A percentile compares a stretch with the other conserved stretches of the same genome.
These are phyloP conservation scores for Penicillium expansum DNA, from an alignment of 2,329 filamentous ascomycete genomes.

Conservation along the genomic window DNA sequence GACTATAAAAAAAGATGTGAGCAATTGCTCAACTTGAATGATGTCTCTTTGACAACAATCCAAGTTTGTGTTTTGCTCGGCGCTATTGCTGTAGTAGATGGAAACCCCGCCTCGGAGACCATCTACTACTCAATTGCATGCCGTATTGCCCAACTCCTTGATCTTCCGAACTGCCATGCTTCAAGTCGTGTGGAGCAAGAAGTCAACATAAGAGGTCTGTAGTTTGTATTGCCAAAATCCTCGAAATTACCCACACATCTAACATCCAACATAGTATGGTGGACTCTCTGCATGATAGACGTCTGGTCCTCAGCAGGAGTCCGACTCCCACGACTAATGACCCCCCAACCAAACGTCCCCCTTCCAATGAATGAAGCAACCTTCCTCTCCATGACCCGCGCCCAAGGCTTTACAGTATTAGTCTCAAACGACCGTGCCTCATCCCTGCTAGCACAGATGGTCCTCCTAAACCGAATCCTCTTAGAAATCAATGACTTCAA, in stretches of 20 bases:
- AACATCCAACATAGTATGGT: conserved; percentile 32
- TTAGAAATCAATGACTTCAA: conserved; percentile 44
- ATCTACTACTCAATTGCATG: conserved; percentile 42
- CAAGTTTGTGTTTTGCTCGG: conserved; percentile 44
- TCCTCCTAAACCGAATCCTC: conserved; percentile 41
- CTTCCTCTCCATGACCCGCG: conserved; percentile 24
- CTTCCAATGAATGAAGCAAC: conserved; percentile 42
- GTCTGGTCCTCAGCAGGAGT: too few relatives aligned
- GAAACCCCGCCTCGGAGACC: conserved; percentile 32
- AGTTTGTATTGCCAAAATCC: background rate
- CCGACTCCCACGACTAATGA: conserved; percentile 34
- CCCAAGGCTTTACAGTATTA: background rate
- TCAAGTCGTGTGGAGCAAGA: conserved; percentile 35
- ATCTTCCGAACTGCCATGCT: conserved; percentile 35
- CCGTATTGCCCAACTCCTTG: conserved; percentile 37
- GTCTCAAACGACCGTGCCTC: conserved; percentile 15
- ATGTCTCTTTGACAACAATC: conserved; percentile 39
- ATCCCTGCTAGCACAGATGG: conserved; percentile 40
- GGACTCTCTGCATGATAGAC: too few relatives aligned
- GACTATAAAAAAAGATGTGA: conserved; percentile 15
- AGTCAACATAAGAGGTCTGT: conserved; percentile 28
- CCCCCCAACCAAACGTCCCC: conserved; percentile 25
- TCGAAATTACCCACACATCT: background rate
- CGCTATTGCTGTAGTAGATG: conserved; percentile 37
- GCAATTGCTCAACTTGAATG: conserved; percentile 32